Percentiles rank a stretch among this genome's conserved stretches.
Evolutionary conservation across 78 protist genomes (phyloP).

Genomic region (Protostelium mycophagum): DNA sequence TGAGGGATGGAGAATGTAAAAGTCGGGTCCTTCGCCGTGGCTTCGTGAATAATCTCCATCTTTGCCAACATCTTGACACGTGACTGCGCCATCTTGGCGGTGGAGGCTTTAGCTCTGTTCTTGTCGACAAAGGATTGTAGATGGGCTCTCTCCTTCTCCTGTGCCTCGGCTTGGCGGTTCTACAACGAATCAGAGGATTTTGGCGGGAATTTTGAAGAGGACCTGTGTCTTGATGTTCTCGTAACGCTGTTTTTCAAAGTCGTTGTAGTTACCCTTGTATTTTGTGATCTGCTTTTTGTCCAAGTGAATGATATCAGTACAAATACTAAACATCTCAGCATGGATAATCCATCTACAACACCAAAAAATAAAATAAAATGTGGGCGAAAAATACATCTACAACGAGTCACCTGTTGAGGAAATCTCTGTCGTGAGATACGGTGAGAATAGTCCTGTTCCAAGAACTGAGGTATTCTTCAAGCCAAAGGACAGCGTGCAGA

Average conservation of each 20-base stretch:
- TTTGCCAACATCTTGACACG: slow-evolving; percentile 75
- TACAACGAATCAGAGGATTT: slow-evolving; percentile 8
- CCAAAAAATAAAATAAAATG: too few relatives aligned
- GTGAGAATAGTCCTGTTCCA: slow-evolving; percentile 56
- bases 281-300: slow-evolving; percentile 51
- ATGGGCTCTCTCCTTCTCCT: slow-evolving; percentile 61
- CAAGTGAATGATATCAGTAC: slow-evolving; percentile 76
- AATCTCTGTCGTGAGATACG: slow-evolving; percentile 87
- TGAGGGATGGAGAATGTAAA: slow-evolving; percentile 61
- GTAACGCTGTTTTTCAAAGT: slow-evolving; percentile 63
- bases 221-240: slow-evolving; percentile 49
- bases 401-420: slow-evolving; percentile 68
- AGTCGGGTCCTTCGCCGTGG: slow-evolving; percentile 68
- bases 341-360: slow-evolving; percentile 84
- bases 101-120: slow-evolving; percentile 79
- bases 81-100: slow-evolving; percentile 84
- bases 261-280: slow-evolving; percentile 84
- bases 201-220: not conserved
- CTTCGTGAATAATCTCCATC: slow-evolving; percentile 73
- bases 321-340: slow-evolving; percentile 35
- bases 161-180: slow-evolving; percentile 65
- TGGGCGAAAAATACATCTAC: too few relatives aligned
- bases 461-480: slow-evolving; percentile 62
- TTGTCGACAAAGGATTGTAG: slow-evolving; percentile 73
- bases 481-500: slow-evolving; percentile 85